phyloP scores from a whole-genome alignment of 345 rosid species.

The Syzygium oleosum region DNA sequence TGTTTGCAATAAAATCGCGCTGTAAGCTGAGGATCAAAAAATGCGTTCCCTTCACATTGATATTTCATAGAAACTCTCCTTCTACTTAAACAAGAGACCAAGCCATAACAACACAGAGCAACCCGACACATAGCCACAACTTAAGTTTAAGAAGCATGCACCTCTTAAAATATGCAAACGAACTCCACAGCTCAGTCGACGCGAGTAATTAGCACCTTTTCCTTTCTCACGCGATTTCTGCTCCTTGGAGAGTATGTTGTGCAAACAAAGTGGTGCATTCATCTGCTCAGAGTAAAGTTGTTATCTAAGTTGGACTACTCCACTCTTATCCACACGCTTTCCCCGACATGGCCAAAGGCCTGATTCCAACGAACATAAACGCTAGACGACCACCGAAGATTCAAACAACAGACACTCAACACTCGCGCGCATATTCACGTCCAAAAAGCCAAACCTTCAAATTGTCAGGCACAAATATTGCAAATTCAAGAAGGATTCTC shows the following conservation, averaged over 20 bases:
- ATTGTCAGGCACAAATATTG: not conserved
- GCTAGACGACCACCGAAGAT: not conserved
- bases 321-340: not conserved
- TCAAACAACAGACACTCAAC: not conserved
- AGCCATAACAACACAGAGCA: not conserved
- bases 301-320: not conserved
- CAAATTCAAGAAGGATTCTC: not conserved
- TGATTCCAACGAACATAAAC: not conserved
- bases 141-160: not conserved
- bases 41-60: not conserved
- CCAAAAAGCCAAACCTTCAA: too few species aligned
- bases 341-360: not conserved
- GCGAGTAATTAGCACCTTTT: too few species aligned
- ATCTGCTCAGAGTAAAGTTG: not conserved
- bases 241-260: not conserved
- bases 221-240: not conserved
- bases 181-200: not conserved
- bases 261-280: not conserved
- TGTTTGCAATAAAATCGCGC: not conserved
- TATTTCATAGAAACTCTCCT: not conserved
- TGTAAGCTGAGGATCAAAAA: not conserved
- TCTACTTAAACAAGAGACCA: not conserved
- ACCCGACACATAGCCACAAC: not conserved
- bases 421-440: not conserved
- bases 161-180: not conserved